A percentile compares a stretch with the other conserved stretches of the same genome.
phyloP scores from a whole-genome alignment of 116 monocot genomes.

The Trichopus zeylanicus region DNA sequence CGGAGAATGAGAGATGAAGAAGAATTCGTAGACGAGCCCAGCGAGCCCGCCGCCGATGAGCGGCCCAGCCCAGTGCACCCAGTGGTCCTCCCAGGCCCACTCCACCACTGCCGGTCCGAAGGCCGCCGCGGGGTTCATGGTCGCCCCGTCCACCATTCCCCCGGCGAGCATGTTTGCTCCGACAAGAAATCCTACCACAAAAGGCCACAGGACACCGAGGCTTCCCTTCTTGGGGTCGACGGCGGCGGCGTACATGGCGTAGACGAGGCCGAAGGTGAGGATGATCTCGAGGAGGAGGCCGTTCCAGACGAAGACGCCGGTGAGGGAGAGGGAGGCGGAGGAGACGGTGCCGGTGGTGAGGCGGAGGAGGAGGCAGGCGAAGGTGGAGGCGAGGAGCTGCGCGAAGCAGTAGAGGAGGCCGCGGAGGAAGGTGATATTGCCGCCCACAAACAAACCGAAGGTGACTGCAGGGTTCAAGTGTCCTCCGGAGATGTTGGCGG shows the following conservation, averaged over 20 bases:
- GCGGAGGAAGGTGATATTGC: slow-evolving; percentile 77
- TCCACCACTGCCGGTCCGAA: slow-evolving; percentile 68
- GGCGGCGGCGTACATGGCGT: slow-evolving; percentile 84
- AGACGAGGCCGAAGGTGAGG: slow-evolving; percentile 77
- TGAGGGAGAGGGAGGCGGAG: slow-evolving; percentile 44
- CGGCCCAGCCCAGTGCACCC: slow-evolving; percentile 26
- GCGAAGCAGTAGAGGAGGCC: slow-evolving; percentile 74
- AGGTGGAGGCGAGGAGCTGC: slow-evolving; percentile 18
- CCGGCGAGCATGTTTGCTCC: slow-evolving; percentile 79
- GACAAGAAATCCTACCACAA: slow-evolving; percentile 73
- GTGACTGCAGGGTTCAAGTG: slow-evolving; percentile 36
- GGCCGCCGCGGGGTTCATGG: slow-evolving; percentile 76
- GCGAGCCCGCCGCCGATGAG: slow-evolving; percentile 61
- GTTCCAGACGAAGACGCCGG: slow-evolving; percentile 36
- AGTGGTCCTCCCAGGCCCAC: slow-evolving; percentile 37
- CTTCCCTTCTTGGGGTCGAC: slow-evolving; percentile 58
- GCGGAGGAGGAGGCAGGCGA: slow-evolving; percentile 69
- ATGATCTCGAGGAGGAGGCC: slow-evolving; percentile 67
- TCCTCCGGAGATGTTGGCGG: slow-evolving; percentile 83
- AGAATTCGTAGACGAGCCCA: slow-evolving; percentile 43
- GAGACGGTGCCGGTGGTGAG: slow-evolving; percentile 39
- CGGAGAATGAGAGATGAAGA: slow-evolving; percentile 44
- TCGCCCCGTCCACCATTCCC: slow-evolving; percentile 57
- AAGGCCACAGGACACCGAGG: slow-evolving; percentile 56
- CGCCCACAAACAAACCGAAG: slow-evolving; percentile 79